Evolutionary conservation across 2,329 filamentous ascomycete species (phyloP).

Genomic region (Septoria linicola): DNA sequence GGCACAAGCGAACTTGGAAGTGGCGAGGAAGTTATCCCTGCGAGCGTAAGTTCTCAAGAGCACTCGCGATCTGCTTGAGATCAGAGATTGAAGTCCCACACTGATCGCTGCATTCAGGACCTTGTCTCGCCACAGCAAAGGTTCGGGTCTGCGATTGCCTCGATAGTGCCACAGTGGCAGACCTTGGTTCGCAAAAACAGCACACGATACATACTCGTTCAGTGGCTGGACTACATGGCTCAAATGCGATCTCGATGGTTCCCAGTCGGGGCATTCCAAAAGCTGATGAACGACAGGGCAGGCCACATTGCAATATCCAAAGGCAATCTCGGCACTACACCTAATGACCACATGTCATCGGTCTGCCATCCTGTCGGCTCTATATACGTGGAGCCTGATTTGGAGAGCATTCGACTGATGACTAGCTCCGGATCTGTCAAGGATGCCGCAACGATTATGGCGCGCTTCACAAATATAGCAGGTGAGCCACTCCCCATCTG

Average conservation of each 20-base stretch:
- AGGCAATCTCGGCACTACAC: slow-evolving; percentile 64
- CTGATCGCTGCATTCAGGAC: no score
- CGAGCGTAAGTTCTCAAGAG: no score
- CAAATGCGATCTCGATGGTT: slow-evolving; percentile 66
- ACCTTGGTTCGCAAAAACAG: neutral
- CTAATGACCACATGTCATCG: slow-evolving; percentile 61
- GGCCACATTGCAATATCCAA: slow-evolving; percentile 63
- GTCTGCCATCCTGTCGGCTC: slow-evolving; percentile 61
- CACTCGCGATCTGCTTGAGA: no score
- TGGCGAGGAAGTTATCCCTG: no score
- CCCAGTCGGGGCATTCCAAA: slow-evolving; percentile 53
- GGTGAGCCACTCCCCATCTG: slow-evolving; percentile 58
- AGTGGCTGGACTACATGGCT: slow-evolving; percentile 77
- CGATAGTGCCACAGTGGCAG: neutral
- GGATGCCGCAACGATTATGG: slow-evolving; percentile 64
- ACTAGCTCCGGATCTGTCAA: slow-evolving; percentile 46
- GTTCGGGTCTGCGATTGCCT: neutral
- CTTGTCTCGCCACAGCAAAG: neutral
- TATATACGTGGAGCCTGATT: slow-evolving; percentile 65
- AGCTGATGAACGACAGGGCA: slow-evolving; percentile 34
- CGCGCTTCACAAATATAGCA: slow-evolving; percentile 61
- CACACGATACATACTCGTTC: slow-evolving; percentile 64
- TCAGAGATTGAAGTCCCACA: no score
- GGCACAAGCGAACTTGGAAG: no score
- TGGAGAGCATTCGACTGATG: slow-evolving; percentile 58